Conservation (phyloP, 257 asterid species). For the Solanum okadae region DNA sequence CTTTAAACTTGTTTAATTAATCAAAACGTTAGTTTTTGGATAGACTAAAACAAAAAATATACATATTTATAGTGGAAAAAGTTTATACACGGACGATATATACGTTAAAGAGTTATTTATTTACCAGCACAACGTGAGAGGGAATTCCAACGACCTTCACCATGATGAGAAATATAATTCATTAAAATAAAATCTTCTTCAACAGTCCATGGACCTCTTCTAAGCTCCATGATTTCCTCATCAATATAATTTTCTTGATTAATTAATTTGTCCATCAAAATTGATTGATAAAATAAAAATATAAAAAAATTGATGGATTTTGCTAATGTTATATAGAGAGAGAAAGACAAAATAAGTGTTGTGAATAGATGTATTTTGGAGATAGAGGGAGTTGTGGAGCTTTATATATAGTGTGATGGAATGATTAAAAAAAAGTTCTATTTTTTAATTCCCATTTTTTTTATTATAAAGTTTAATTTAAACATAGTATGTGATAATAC, state of each 20-base stretch:
- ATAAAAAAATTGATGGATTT: not conserved
- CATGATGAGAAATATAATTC: not conserved
- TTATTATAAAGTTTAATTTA: not conserved
- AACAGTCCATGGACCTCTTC: not conserved
- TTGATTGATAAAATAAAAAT: not conserved
- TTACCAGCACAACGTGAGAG: not conserved
- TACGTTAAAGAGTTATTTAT: not conserved
- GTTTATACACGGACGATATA: not conserved
- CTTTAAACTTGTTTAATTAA: slow-evolving; percentile 37
- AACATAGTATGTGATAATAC: not conserved
- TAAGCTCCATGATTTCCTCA: not conserved
- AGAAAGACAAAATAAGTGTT: not conserved
- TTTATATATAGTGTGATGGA: not conserved
- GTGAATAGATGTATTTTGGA: not conserved
- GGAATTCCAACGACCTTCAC: not conserved
- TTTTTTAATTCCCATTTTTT: not conserved
- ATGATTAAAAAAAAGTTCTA: not conserved
- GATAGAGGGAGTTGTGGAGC: not conserved
- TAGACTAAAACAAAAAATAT: not conserved
- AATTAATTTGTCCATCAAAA: not conserved
- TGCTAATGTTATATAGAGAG: not conserved
- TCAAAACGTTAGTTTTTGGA: not conserved
- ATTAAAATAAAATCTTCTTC: not conserved
- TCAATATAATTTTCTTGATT: not conserved
- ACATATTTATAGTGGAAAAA: not conserved